Conservation (phyloP, 306 rosid genomes). For the Nissolia schottii region DNA sequence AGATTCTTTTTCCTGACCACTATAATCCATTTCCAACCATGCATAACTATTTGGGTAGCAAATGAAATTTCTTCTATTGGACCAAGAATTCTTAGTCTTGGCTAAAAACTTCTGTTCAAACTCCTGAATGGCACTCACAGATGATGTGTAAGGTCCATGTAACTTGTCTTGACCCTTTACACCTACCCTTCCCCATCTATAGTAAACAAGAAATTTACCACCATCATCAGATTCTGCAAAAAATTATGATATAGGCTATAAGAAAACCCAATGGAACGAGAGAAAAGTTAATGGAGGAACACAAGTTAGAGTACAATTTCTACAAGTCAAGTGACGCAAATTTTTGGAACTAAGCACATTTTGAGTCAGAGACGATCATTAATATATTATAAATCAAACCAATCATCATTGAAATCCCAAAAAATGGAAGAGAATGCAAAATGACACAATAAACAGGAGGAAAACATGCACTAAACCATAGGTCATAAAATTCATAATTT, state of each 20-base stretch:
- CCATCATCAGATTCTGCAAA: constrained; percentile 81
- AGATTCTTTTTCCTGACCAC: constrained; percentile 47
- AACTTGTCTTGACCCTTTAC: constrained; percentile 77
- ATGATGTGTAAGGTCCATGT: constrained; percentile 58
- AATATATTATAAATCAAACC: not conserved
- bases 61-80: constrained; percentile 47
- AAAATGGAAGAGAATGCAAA: not conserved
- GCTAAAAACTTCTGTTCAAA: constrained; percentile 65
- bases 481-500: not conserved
- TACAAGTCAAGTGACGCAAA: constrained; percentile 2
- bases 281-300: not conserved
- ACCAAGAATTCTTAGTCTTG: constrained; percentile 81
- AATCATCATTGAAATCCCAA: not conserved
- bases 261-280: constrained; percentile 2
- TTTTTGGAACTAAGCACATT: not conserved
- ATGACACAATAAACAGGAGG: not conserved
- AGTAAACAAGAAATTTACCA: constrained; percentile 64
- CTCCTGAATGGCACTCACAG: constrained; percentile 51
- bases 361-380: not conserved
- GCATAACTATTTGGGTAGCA: constrained; percentile 58
- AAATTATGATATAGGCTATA: constrained; percentile 4
- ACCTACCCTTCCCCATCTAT: constrained; percentile 97
- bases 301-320: not conserved
- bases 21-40: constrained; percentile 93
- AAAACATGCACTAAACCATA: not conserved